Base-by-base conservation (phyloP, 2,329 filamentous ascomycete genomes). In the Cadophora luteo-olivacea region DNA sequence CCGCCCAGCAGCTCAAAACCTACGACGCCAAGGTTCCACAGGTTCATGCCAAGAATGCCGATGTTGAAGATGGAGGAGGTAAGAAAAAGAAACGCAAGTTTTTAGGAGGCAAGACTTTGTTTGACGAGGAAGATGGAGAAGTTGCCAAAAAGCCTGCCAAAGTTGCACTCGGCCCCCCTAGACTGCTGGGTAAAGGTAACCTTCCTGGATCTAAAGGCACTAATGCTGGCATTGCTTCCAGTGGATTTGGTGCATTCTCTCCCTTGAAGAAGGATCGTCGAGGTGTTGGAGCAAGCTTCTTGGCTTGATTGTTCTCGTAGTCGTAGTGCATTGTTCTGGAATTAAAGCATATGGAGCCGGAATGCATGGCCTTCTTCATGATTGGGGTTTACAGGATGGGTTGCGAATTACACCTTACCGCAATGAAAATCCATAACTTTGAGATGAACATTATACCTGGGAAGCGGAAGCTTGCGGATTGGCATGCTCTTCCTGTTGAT, bases 81-180 rank as follows among this genome's bases (percentile, higher is more conserved):
- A 77, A 77, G 76, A 89, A 87, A 77, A 93, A 91, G 84, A 94
- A 91, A 82, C 87, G 91, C 70, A 94, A 93, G 79, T 81, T 93
- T 5, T 83, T 92, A 1, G 88, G 89, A 4, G 82, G 85, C 25
- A 87, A 86, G 73, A 92, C 88, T 3, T 77, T 96, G 6, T 93
- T 95, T 73, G 90, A 91, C 68, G 90, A 91, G 9, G 90, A 90
- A 4, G 90, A 91, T 9, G 87, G 79, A 12, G 87, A 87, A 69
- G 81, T 77, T 65, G 66, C 73, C 19, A 77, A 80, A 70, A 77
- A 77, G 58, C 76, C 78, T 68, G 70, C 77, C 16, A 83, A 82
- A 72, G 65, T 76, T 29, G 73, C 75, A 61, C 74, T 80, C 60
- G 77, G 73, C 16, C 68, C 74, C 16, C 36, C 72, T 32, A 72